Conservation (phyloP, 495 filamentous ascomycete genomes). For the Neurospora hispaniola region DNA sequence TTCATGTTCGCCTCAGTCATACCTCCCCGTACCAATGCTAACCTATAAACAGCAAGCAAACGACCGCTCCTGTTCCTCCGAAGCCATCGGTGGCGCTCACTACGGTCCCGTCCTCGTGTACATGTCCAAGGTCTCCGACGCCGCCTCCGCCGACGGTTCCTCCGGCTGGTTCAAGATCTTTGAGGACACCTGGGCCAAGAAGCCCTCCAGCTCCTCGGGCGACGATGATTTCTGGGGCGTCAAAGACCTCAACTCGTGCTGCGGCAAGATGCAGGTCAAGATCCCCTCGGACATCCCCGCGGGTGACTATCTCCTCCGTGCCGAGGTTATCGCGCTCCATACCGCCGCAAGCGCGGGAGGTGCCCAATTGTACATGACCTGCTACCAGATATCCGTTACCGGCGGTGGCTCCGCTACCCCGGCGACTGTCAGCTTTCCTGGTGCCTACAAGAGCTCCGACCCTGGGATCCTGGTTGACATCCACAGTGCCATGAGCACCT, state of each 20-base stretch:
- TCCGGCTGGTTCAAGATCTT: constrained; percentile 44
- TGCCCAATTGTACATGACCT: constrained; percentile 44
- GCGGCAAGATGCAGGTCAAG: constrained; percentile 37
- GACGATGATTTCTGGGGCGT: constrained; percentile 41
- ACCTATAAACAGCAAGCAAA: constrained; percentile 29
- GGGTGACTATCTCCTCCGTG: constrained; percentile 44
- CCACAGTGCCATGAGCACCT: constrained; percentile 24
- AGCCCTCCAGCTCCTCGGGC: constrained; percentile 18
- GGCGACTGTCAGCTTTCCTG: constrained; percentile 32
- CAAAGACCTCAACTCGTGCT: constrained; percentile 43
- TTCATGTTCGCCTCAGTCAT: no score
- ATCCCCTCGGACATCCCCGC: constrained; percentile 37
- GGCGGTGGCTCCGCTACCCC: constrained; percentile 23
- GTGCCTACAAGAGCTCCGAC: constrained; percentile 37
- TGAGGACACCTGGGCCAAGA: constrained; percentile 36
- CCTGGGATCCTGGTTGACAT: constrained; percentile 43
- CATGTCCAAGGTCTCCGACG: constrained; percentile 41
- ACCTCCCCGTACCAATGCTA: not conserved
- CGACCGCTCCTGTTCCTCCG: constrained; percentile 30
- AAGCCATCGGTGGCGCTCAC: constrained; percentile 41
- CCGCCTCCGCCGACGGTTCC: constrained; percentile 33
- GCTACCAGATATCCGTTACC: constrained; percentile 35
- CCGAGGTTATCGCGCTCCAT: constrained; percentile 43
- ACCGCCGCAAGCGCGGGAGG: constrained; percentile 25
- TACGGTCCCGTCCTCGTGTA: constrained; percentile 42